Evolutionary conservation across 805 yeast species (phyloP).

Genomic region (Starmerella roubikii): DNA sequence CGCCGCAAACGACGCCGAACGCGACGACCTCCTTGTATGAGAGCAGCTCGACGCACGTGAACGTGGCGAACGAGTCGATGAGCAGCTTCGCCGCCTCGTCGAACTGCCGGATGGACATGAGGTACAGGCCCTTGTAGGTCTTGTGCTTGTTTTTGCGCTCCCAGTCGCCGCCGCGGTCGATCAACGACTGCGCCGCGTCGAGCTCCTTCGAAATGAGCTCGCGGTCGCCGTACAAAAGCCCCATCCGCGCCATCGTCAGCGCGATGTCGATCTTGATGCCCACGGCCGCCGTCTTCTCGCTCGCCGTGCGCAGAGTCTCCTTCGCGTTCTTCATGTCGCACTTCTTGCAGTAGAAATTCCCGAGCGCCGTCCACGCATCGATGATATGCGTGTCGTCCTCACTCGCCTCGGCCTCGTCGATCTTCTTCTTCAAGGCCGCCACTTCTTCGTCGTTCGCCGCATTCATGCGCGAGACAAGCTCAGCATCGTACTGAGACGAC

Average conservation of each 20-base stretch:
- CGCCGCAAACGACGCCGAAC: conserved; percentile 80
- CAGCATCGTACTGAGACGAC: conserved; percentile 45
- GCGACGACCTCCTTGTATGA: conserved; percentile 82
- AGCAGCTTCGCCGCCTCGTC: conserved; percentile 70
- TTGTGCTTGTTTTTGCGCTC: conserved; percentile 92
- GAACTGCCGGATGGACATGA: conserved; percentile 74
- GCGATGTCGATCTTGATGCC: conserved; percentile 83
- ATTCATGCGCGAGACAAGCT: conserved; percentile 37
- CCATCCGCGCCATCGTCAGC: conserved; percentile 71
- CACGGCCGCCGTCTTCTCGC: conserved; percentile 66
- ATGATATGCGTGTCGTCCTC: conserved; percentile 81
- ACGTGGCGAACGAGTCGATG: conserved; percentile 86
- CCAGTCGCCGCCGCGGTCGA: conserved; percentile 98
- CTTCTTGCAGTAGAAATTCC: conserved; percentile 74
- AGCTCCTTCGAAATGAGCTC: conserved; percentile 54
- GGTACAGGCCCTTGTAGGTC: conserved; percentile 76
- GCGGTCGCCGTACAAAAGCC: conserved; percentile 78
- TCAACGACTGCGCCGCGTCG: conserved; percentile 56
- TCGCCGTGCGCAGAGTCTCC: conserved; percentile 53
- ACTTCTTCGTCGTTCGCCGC: conserved; percentile 45
- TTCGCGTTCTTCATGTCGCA: conserved; percentile 68
- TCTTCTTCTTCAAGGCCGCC: conserved; percentile 32
- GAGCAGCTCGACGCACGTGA: conserved; percentile 82
- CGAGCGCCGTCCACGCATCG: conserved; percentile 62
- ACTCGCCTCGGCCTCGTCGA: conserved; percentile 50